phyloP scores from a whole-genome alignment of 257 asterid genomes.

The Nicotiana paniculata region DNA sequence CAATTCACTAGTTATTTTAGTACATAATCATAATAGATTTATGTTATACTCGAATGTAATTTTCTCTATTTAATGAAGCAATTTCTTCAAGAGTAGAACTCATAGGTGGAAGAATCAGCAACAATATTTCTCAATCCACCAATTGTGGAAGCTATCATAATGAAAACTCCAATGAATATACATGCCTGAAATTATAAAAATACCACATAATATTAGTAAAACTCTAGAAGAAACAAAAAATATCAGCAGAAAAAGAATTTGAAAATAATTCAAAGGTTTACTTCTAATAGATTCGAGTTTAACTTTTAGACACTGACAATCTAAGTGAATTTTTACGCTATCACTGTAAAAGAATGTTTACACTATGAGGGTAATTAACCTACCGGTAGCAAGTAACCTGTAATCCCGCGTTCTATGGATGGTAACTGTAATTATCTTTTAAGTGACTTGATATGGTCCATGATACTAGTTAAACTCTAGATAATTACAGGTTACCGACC shows the following conservation, averaged over 20 bases:
- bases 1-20: neutral
- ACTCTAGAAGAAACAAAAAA: neutral
- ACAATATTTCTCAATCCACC: slow-evolving; percentile 78
- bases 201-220: neutral
- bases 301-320: neutral
- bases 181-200: slow-evolving; percentile 35
- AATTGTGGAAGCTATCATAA: slow-evolving; percentile 76
- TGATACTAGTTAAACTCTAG: neutral
- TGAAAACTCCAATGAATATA: slow-evolving; percentile 47
- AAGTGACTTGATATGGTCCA: no score
- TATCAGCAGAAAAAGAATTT: neutral
- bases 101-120: slow-evolving; percentile 66
- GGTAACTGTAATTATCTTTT: neutral
- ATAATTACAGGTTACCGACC: neutral
- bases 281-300: neutral
- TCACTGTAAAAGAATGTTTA: neutral
- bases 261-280: neutral
- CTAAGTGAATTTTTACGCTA: no score
- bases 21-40: neutral
- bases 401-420: neutral
- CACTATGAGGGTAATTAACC: neutral
- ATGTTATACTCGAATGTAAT: neutral
- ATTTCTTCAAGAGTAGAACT: slow-evolving; percentile 49
- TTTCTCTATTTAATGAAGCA: neutral
- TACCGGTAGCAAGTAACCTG: no score